Evolutionary conservation across 352 stramenopile genomes (phyloP), one percentile per base, ranked within the genome.

Genomic region (Phytophthora citrophthora): DNA sequence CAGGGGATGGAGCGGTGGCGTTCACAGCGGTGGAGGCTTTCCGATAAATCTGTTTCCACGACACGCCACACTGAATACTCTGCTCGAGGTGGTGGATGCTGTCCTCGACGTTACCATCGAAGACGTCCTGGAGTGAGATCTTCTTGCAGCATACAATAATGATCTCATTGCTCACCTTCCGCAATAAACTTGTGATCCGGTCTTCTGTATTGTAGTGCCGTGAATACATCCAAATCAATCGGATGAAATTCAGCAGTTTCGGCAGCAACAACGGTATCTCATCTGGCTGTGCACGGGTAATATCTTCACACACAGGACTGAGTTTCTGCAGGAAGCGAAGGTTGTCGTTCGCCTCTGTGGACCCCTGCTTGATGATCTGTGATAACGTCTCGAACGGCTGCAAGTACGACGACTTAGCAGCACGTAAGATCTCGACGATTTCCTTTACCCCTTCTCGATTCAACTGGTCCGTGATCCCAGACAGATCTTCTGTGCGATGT

Each of bases 81-180:
- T 98, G 89, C 55, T 98, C 83, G 8, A 98, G 75, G 40, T 94
- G 83, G 7, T 75, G 68, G 44, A 98, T 96, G 26, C 87, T 95
- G 6, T 74, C 81, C 46, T 95, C 85, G 16, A 98, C 91, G 62
- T 98, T 94, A n/a, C 91, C 93, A 60, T 98, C 88, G 36, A 98
- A 98, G 12, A 98, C 93, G 40, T 98, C 88, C 0, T 76, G 45
- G 0, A 98, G 74, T 34, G 82, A 93, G 38, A 98, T 97, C 54
- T 91, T 91, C 31, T 81, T 82, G 61, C 88, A 95, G 59, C 90
- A 98, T 6, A 96, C 84, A 24, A 83, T 74, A 34, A 98, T 98
- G 45, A 98, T 97, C 67, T 98, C 90, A 60, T 98, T 98, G 74
- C 89, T 97, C 20, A 98, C 93, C 57, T 98, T 98, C 1, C 94